Base-by-base conservation (phyloP, 306 rosid genomes). In the Chamaecrista fasciculata region DNA sequence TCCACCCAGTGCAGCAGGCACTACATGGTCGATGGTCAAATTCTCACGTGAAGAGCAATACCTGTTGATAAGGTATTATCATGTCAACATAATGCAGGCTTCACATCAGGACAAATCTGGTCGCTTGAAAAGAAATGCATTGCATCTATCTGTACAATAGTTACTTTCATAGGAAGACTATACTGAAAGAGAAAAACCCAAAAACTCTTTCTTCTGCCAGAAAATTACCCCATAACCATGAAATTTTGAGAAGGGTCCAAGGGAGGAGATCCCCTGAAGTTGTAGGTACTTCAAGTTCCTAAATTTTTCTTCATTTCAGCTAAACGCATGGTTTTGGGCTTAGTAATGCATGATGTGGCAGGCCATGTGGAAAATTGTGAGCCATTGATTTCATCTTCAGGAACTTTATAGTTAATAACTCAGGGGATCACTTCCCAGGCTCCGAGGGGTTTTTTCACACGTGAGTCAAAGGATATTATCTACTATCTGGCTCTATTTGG, bases 11-110 rank as follows among this genome's bases (percentile, higher is more conserved):
- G 88, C 78, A 44, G 61, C 57, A 20, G 94, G 90, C 50, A 85
- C 29, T 39, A 87, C 90, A 79, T 87, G 94, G 67, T 87, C 94
- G 51, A 87, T 83, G 60, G 94, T 87, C 84, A 87, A 81, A 76
- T 83, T 80, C 57, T 87, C 88, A 6, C 58, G 72, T 16, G 88
- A 71, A 67, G 79, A 87, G 72, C 94, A 87, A 70, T 85, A 87
- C 81, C 90, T 87, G 85, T 71, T 34, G 59, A 63, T 26, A 67
- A 57, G 49, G 60, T 37, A 47, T 56, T 4, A 36, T 16, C 18
- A 66, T 33, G 25, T 65, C 29, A 64, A 62, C 25, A 19, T 23
- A 19, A 67, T 19, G 47, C 5, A 49, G 47, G 15, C 31, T 29
- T 66, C 31, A 31, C 4, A 49, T 31, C 4, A 47, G 46, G 31